Percentiles rank a stretch among this genome's conserved stretches.
Conservation (phyloP, 2,329 filamentous ascomycete species). For the Graphilbum ipis-grandicollis region DNA sequence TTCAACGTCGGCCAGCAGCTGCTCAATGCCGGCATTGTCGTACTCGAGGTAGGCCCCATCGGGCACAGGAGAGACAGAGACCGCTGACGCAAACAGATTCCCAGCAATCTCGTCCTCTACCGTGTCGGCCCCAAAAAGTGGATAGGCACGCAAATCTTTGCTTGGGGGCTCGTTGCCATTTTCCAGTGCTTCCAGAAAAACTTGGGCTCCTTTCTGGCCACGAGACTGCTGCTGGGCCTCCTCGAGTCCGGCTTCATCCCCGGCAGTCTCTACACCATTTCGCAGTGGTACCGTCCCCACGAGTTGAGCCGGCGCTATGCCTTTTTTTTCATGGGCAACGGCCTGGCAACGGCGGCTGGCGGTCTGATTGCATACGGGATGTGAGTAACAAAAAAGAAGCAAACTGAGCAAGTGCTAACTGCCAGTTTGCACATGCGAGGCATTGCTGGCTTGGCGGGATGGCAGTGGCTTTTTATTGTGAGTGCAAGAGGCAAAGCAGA, state of each 20-base stretch:
- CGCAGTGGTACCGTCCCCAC: constrained; percentile 34
- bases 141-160: constrained; percentile 34
- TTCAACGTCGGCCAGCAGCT: constrained; percentile 28
- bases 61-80: no score
- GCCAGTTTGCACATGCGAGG: constrained; percentile 27
- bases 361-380: constrained; percentile 26
- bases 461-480: constrained; percentile 34
- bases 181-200: constrained; percentile 34
- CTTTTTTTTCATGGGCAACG: constrained; percentile 38
- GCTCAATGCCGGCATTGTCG: constrained; percentile 11
- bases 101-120: constrained; percentile 29
- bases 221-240: constrained; percentile 31
- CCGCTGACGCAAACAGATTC: no score
- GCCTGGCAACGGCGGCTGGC: constrained; percentile 26
- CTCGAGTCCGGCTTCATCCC: constrained; percentile 39
- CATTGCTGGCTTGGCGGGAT: constrained; percentile 28
- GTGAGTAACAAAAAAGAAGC: no score
- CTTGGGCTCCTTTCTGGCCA: constrained; percentile 28
- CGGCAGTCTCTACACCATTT: constrained; percentile 30
- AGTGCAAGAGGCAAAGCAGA: neutral
- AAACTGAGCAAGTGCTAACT: no score
- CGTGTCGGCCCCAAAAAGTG: constrained; percentile 31
- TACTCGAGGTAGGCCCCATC: constrained; percentile 6
- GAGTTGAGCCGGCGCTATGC: constrained; percentile 35
- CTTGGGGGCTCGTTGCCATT: constrained; percentile 33